Percentiles rank a stretch among this genome's conserved stretches.
Conservation (phyloP, 805 yeast species). For the Starmerella vitae region DNA sequence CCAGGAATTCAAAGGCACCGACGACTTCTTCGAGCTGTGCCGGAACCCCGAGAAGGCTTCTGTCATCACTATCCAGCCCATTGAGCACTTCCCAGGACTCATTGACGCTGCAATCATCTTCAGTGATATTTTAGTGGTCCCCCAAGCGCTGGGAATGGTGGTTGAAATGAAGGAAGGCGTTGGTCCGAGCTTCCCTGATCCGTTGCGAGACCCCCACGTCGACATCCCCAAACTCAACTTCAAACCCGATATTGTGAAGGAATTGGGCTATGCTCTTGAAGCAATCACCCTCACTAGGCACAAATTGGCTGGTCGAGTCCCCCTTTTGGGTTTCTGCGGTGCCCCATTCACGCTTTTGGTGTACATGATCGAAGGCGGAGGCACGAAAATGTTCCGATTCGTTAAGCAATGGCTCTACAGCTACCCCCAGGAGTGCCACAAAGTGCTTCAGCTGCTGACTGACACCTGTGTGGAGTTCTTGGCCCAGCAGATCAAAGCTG, state of each 20-base stretch:
- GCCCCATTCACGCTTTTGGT: constrained; percentile 97
- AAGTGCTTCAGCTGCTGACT: constrained; percentile 60
- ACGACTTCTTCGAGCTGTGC: constrained; percentile 92
- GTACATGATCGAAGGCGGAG: constrained; percentile 97
- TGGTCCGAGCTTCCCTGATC: constrained; percentile 87
- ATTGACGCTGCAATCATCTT: constrained; percentile 95
- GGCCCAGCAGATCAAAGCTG: constrained; percentile 90
- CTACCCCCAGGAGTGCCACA: constrained; percentile 58
- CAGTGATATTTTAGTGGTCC: constrained; percentile 87
- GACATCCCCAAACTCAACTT: constrained; percentile 35
- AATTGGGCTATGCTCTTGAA: constrained; percentile 86
- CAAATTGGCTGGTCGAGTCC: constrained; percentile 79
- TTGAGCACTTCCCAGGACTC: constrained; percentile 74
- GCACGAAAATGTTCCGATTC: constrained; percentile 77
- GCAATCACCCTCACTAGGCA: constrained; percentile 85
- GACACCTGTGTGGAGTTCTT: constrained; percentile 84
- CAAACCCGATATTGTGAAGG: constrained; percentile 54
- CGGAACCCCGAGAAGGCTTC: constrained; percentile 88
- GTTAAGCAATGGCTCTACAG: constrained; percentile 87
- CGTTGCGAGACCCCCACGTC: constrained; percentile 64
- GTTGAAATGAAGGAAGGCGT: constrained; percentile 88
- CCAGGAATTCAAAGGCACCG: constrained; percentile 68
- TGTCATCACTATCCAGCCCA: constrained; percentile 89
- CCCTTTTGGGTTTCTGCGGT: constrained; percentile 88
- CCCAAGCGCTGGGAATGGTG: constrained; percentile 95